Evolutionary conservation across 2,329 filamentous ascomycete species (phyloP), one percentile per base, ranked within the genome.

Genomic region (Trichoderma hamatum): DNA sequence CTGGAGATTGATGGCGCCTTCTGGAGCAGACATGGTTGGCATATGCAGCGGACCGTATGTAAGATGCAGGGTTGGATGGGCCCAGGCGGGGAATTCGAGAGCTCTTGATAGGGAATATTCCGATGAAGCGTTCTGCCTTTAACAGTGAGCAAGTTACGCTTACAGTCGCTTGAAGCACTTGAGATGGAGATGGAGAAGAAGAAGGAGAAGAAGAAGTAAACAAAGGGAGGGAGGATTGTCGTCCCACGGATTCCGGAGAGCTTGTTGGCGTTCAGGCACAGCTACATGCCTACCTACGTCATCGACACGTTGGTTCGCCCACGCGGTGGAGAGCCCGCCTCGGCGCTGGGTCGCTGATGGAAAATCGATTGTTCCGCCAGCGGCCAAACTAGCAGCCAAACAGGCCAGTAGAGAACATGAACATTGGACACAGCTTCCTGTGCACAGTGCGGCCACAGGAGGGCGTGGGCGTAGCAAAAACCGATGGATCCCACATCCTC

Each of bases 301-400:
- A 66, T 65, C 62, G 62, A 56, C 62, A 65, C 51, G 62, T 56
- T 65, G n/a, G n/a, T n/a, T 32, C n/a, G 32, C 28, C 39, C 26
- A 34, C 16, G 39, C 51, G 51, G 62, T 24, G 21, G 34, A 34
- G 46, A 26, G 39, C 24, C 34, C 62, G 51, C 21, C 62, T 56
- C 43, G 62, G 51, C 34, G 24, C 24, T 19, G 56, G 14, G 36
- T 3, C 21, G 19, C 26, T 28, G 26, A 43, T n/a, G 52, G 63
- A 58, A 52, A 58, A 58, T 3, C 3, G 36, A 10, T 49, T 66
- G 26, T 49, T 58, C 63, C 63, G 52, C 3, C 24, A 11, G 1
- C 5, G 2, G 9, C 13, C 34, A 36, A 36, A 36, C 3, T 32
- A 11, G 1, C 5, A 3, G 9, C 13, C 34, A 36, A 36, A 36